Evolutionary conservation across 495 filamentous ascomycete genomes (phyloP).

Genomic region (Neurospora discreta): DNA sequence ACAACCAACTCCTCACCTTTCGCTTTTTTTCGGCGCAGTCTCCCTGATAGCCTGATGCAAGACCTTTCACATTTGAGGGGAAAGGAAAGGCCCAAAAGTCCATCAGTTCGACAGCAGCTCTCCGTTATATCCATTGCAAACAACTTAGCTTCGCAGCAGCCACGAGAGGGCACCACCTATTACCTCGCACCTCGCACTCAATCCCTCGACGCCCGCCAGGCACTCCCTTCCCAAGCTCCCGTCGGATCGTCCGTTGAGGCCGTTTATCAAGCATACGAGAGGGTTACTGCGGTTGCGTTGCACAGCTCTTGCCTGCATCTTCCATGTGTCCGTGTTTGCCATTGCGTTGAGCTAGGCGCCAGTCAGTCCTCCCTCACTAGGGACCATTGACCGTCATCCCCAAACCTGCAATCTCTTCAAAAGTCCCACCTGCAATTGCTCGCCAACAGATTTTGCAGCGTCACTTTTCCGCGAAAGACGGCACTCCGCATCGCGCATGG

Average conservation of each 20-base stretch:
- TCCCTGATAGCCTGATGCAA: background rate
- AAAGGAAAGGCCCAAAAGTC: background rate
- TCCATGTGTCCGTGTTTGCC: background rate
- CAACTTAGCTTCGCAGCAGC: background rate
- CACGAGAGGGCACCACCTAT: background rate
- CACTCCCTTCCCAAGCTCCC: background rate
- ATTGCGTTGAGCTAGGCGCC: background rate
- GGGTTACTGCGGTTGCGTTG: background rate
- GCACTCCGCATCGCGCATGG: conserved; percentile 2
- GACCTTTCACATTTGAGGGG: background rate
- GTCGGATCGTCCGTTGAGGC: background rate
- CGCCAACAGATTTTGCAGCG: conserved; percentile 11
- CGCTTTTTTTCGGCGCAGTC: background rate
- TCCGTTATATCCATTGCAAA: background rate
- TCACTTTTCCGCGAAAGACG: conserved; percentile 14
- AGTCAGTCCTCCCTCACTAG: background rate
- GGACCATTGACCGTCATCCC: background rate
- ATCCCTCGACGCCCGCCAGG: background rate
- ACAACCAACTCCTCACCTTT: background rate
- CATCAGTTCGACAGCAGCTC: background rate
- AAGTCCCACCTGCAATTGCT: conserved; percentile 10
- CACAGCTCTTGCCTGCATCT: background rate
- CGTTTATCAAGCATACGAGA: background rate
- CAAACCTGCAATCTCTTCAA: conserved; percentile 16
- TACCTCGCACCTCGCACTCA: background rate